phyloP scores from a whole-genome alignment of 495 filamentous ascomycete species.

The Aspergillus panamensis region DNA sequence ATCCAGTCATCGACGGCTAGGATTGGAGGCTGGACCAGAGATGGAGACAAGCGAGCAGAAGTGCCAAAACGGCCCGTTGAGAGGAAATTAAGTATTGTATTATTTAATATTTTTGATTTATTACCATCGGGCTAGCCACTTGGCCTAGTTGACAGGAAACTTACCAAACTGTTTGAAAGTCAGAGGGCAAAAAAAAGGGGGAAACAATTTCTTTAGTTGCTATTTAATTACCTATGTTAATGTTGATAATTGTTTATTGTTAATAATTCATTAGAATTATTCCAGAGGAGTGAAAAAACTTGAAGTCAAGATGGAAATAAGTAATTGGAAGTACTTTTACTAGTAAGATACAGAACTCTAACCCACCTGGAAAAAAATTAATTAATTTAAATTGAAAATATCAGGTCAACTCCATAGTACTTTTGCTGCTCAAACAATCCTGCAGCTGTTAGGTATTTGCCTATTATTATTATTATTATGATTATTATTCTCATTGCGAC shows the following conservation, averaged over 20 bases:
- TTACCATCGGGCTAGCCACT: constrained; percentile 15
- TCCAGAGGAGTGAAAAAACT: not conserved
- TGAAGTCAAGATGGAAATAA: not conserved
- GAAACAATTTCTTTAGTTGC: no score
- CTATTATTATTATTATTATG: no score
- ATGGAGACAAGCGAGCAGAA: constrained; percentile 19
- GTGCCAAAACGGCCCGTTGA: constrained; percentile 19
- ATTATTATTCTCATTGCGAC: not conserved
- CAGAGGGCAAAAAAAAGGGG: no score
- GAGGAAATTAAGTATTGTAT: not conserved
- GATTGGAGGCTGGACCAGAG: constrained; percentile 23
- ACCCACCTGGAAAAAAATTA: no score
- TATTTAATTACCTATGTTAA: not conserved
- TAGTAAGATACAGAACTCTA: no score
- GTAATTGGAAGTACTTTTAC: no score
- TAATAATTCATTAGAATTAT: no score
- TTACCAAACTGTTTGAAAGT: not conserved
- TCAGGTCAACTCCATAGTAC: no score
- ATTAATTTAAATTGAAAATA: no score
- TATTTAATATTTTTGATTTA: not conserved
- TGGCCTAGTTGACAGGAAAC: constrained; percentile 15
- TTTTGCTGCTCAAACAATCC: not conserved
- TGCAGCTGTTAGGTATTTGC: no score
- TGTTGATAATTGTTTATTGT: not conserved
- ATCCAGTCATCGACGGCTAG: constrained; percentile 9